Percentiles rank a stretch among this genome's conserved stretches.
phyloP scores from a whole-genome alignment of 495 filamentous ascomycete species.

The Glarea lozoyensis region DNA sequence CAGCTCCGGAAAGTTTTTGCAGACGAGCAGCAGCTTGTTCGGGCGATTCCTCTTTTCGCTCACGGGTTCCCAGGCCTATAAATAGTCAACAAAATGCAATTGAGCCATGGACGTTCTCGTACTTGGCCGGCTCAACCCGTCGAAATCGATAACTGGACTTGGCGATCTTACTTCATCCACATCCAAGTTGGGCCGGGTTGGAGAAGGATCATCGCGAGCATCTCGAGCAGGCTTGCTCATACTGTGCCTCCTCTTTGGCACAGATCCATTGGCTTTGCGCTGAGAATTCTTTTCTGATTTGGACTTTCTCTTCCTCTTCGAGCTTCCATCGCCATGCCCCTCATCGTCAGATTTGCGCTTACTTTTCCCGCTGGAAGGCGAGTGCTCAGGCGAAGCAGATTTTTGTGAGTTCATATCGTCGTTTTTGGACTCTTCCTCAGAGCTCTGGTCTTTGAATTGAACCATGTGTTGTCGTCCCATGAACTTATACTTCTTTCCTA shows the following conservation, averaged over 20 bases:
- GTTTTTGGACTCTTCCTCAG: slow-evolving; percentile 9
- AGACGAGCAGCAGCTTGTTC: slow-evolving; percentile 64
- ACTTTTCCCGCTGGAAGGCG: slow-evolving; percentile 8
- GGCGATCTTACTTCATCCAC: slow-evolving; percentile 32
- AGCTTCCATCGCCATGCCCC: slow-evolving; percentile 16
- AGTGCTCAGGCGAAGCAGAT: slow-evolving; percentile 8
- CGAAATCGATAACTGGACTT: slow-evolving; percentile 64
- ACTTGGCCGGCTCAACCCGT: slow-evolving; percentile 67
- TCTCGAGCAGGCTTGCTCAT: slow-evolving; percentile 65
- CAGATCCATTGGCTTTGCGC: slow-evolving; percentile 3
- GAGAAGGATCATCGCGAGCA: slow-evolving; percentile 57
- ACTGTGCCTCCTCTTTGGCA: slow-evolving; percentile 33
- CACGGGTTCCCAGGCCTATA: slow-evolving; percentile 67
- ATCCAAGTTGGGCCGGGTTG: slow-evolving; percentile 25
- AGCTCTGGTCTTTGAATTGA: slow-evolving; percentile 16
- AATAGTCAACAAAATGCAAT: slow-evolving; percentile 6
- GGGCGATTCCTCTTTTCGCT: slow-evolving; percentile 67
- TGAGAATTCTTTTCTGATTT: slow-evolving; percentile 4
- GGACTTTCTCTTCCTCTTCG: slow-evolving; percentile 13
- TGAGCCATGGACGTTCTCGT: slow-evolving; percentile 14
- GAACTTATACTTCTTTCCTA: too few relatives aligned
- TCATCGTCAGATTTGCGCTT: slow-evolving; percentile 16
- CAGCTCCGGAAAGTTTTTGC: slow-evolving; percentile 72
- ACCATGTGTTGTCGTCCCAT: slow-evolving; percentile 22
- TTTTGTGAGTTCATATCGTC: too few relatives aligned